Evolutionary conservation across 768 basidiomycete genomes (phyloP), one percentile per base, ranked within the genome.

Genomic region (Macrolepiota albuminosa): DNA sequence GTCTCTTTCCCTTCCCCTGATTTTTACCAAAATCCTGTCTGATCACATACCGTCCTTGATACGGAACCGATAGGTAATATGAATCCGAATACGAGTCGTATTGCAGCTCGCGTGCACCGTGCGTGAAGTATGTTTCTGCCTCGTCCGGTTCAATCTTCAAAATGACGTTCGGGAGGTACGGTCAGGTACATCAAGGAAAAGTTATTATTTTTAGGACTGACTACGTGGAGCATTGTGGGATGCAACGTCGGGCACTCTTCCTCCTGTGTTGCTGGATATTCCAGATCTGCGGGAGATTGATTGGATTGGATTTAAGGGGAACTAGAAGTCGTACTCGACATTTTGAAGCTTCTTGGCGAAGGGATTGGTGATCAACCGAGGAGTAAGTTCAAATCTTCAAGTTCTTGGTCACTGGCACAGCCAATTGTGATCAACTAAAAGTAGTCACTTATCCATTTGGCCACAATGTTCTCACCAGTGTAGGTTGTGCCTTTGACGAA

Each of bases 31-130:
- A 60, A 26, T 60, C 43, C 40, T 60, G 59, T 60, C 54, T 49
- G 33, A 60, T 56, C 24, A 60, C 59, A 45, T 51, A 34, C 33
- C 59, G 42, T 18, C 59, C 59, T 45, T 54, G 59, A 42, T 60
- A 60, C 21, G 59, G 59, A 18, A 60, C 48, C 29, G 26, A 56
- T 5, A 42, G 40, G 46, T 60, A 60, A 51, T 51, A 54, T 2
- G 59, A 56, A 31, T 60, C 54, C 9, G 59, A 60, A 45, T 37
- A 60, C 0, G 59, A 56, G 33, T 60, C 59, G 39, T 60, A 56
- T 18, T 56, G 54, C 26, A 60, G 39, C 45, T 60, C 54, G 5
- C 54, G 54, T 9, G 54, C 54, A 39, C 59, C 59, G 34, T 60
- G 59, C 14, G 42, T 60, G 47, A 60, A 60, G 39, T 45, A 60